These are phyloP conservation scores for Boletellus sp. DNA, from an alignment of 1,284 basidiomycete genomes.

Conservation along the genomic window DNA sequence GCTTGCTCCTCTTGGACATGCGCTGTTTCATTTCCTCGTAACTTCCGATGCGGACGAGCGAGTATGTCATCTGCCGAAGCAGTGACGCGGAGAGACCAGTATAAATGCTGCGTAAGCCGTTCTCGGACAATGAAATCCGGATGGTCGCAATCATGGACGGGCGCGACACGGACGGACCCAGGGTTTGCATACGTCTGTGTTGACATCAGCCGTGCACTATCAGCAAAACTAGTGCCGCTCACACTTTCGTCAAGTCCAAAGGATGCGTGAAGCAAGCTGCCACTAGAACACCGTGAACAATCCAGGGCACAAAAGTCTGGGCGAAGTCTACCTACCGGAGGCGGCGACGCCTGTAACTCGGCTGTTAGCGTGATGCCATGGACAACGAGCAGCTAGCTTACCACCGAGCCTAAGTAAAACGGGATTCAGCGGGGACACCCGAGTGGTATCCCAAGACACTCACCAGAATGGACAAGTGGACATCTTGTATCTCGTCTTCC, in stretches of 20 bases:
- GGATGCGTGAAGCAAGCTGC: conserved; percentile 85
- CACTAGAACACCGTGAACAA: conserved; percentile 48
- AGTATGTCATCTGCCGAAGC: conserved; percentile 90
- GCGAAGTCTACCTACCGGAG: conserved; percentile 52
- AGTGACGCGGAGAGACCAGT: conserved; percentile 83
- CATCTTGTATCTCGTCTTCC: conserved; percentile 21
- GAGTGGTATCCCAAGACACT: conserved; percentile 6
- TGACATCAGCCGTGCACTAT: neutral
- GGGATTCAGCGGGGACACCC: conserved; percentile 1
- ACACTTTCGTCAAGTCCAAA: conserved; percentile 86
- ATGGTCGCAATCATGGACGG: conserved; percentile 59
- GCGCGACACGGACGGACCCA: conserved; percentile 43
- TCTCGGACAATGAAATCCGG: conserved; percentile 52
- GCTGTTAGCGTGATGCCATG: neutral
- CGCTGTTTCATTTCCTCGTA: conserved; percentile 76
- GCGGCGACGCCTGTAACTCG: conserved; percentile 61
- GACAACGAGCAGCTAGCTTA: conserved; percentile 32
- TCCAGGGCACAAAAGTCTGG: neutral
- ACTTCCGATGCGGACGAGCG: conserved; percentile 79
- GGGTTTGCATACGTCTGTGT: conserved; percentile 75
- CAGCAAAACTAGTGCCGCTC: conserved; percentile 24
- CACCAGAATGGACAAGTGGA: conserved; percentile 63
- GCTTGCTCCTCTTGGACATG: conserved; percentile 46
- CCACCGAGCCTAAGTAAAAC: conserved; percentile 63
- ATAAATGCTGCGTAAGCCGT: conserved; percentile 73